Conservation (phyloP, 306 rosid genomes). For the Urtica urens region DNA sequence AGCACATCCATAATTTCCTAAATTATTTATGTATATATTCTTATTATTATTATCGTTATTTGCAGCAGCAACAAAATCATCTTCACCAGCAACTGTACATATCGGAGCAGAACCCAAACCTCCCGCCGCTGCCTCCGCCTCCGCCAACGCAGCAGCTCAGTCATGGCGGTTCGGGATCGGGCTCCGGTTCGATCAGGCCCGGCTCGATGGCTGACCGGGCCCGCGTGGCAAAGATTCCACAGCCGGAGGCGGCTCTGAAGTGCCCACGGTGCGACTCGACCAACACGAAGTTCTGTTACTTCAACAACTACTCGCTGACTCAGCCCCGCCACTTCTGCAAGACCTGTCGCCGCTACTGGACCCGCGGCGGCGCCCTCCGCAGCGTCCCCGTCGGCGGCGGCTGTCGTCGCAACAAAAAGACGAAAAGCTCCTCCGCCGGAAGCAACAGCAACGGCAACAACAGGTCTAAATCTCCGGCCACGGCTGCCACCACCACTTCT, state of each 20-base stretch:
- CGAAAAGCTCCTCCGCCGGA: too few species aligned
- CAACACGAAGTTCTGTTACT: constrained; percentile 89
- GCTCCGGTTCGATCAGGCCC: constrained; percentile 40
- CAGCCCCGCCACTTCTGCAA: constrained; percentile 98
- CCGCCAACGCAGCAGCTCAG: constrained; percentile 16
- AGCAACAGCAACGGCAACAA: constrained; percentile 44
- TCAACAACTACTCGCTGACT: constrained; percentile 67
- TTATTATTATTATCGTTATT: too few species aligned
- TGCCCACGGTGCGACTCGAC: constrained; percentile 88
- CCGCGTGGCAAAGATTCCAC: constrained; percentile 61
- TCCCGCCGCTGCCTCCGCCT: constrained; percentile 24
- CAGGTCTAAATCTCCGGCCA: constrained; percentile 55
- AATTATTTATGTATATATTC: too few species aligned
- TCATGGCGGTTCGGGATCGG: constrained; percentile 5
- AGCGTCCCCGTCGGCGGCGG: constrained; percentile 96
- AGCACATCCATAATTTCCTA: too few species aligned
- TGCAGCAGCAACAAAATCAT: constrained; percentile 47
- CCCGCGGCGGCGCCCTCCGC: constrained; percentile 73
- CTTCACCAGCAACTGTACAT: constrained; percentile 1
- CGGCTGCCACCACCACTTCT: constrained; percentile 15
- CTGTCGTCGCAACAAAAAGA: constrained; percentile 79
- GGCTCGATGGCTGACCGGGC: constrained; percentile 89
- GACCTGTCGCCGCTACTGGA: constrained; percentile 92
- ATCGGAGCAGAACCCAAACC: constrained; percentile 34
- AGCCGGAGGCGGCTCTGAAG: constrained; percentile 69